phyloP scores from a whole-genome alignment of 2,329 filamentous ascomycete genomes.

The Stagonosporopsis vannaccii region DNA sequence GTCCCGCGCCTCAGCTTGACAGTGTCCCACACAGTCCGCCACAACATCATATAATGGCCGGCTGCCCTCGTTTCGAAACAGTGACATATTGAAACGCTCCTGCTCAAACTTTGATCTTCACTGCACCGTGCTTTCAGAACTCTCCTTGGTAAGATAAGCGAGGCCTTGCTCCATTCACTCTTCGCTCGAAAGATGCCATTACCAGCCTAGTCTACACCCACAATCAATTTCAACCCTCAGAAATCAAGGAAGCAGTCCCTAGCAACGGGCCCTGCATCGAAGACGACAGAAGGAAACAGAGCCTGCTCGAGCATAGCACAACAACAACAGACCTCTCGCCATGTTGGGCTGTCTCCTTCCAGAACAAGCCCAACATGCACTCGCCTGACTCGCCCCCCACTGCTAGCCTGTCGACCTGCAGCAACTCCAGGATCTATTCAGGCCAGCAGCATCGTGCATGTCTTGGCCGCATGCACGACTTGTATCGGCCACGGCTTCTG shows the following conservation, averaged over 20 bases:
- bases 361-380: conserved; percentile 22
- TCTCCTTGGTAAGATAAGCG: conserved; percentile 8
- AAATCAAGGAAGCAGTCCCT: conserved; percentile 13
- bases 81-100: conserved; percentile 7
- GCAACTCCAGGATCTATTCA: conserved; percentile 11
- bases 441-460: conserved; percentile 20
- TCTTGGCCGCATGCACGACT: conserved; percentile 20
- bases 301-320: conserved; percentile 5
- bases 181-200: background rate
- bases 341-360: conserved; percentile 23
- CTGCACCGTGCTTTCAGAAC: conserved; percentile 8
- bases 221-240: background rate
- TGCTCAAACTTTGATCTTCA: conserved; percentile 5
- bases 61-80: conserved; percentile 15
- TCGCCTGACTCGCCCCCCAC: conserved; percentile 15
- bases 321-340: conserved; percentile 9
- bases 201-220: conserved; percentile 8
- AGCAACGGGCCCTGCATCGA: conserved; percentile 10
- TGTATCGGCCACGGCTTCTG: conserved; percentile 16
- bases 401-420: conserved; percentile 10
- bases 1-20: conserved; percentile 19
- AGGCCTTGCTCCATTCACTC: background rate
- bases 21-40: conserved; percentile 18
- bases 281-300: conserved; percentile 2
- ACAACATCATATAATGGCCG: conserved; percentile 19